Evolutionary conservation across 2,329 filamentous ascomycete genomes (phyloP).

Genomic region (Pseudogymnoascus sp.): DNA sequence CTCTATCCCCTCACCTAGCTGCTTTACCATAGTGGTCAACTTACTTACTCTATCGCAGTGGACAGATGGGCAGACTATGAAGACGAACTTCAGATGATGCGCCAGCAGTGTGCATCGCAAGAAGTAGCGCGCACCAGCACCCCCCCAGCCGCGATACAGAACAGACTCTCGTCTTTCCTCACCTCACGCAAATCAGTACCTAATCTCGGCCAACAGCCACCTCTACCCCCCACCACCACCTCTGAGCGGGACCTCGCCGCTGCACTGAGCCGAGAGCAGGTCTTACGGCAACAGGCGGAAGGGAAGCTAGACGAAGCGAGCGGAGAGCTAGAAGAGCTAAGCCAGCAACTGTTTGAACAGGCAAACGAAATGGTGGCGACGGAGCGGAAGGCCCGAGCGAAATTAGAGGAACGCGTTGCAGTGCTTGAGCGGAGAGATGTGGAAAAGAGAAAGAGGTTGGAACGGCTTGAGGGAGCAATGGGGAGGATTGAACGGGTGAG

Average conservation of each 20-base stretch:
- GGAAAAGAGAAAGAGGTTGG: slow-evolving; percentile 62
- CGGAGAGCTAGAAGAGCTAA: slow-evolving; percentile 71
- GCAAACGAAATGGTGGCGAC: slow-evolving; percentile 82
- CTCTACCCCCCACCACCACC: slow-evolving; percentile 19
- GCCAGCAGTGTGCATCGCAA: slow-evolving; percentile 33
- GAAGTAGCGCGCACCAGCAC: slow-evolving; percentile 33
- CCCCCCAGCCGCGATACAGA: slow-evolving; percentile 22
- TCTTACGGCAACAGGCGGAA: slow-evolving; percentile 61
- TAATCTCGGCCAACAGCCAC: slow-evolving; percentile 23
- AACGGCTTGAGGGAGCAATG: slow-evolving; percentile 63
- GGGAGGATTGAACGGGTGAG: slow-evolving; percentile 63
- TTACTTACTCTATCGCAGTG: slow-evolving; percentile 32
- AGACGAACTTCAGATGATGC: slow-evolving; percentile 60
- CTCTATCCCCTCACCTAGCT: neutral
- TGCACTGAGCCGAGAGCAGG: slow-evolving; percentile 58
- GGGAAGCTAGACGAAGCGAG: slow-evolving; percentile 57
- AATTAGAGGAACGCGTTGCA: slow-evolving; percentile 61
- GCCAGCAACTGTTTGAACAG: slow-evolving; percentile 67
- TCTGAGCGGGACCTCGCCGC: slow-evolving; percentile 45
- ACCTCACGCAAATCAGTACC: slow-evolving; percentile 42
- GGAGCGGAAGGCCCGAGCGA: slow-evolving; percentile 62
- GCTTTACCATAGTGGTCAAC: slow-evolving; percentile 8
- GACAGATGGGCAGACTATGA: slow-evolving; percentile 71
- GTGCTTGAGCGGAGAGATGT: slow-evolving; percentile 61
- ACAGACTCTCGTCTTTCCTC: slow-evolving; percentile 38